Conservation (phyloP, 2,329 filamentous ascomycete species). For the Fusarium palustre region DNA sequence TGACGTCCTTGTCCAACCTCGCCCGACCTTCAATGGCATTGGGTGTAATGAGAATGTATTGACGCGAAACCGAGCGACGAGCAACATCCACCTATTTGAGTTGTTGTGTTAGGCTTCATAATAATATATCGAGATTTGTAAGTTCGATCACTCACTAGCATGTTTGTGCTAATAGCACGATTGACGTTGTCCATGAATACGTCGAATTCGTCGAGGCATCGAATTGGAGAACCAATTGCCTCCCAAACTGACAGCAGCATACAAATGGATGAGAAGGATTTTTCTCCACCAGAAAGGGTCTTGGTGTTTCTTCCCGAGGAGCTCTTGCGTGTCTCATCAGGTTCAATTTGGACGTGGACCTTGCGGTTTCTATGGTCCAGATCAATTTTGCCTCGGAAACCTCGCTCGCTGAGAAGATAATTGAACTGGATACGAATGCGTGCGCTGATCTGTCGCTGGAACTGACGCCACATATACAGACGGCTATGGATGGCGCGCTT, state of each 20-base stretch:
- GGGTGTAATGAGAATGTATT: conserved; percentile 97
- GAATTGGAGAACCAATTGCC: conserved; percentile 94
- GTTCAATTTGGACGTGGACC: conserved; percentile 82
- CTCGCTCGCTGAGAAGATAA: conserved; percentile 88
- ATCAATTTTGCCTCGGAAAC: conserved; percentile 84
- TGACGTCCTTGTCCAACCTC: conserved; percentile 75
- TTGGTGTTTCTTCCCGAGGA: conserved; percentile 84
- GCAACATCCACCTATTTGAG: conserved; percentile 78
- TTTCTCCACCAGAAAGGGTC: conserved; percentile 94
- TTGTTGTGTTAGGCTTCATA: conserved; percentile 4
- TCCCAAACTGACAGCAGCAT: conserved; percentile 95
- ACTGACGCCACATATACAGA: conserved; percentile 79
- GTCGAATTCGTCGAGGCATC: conserved; percentile 97
- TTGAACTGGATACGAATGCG: conserved; percentile 87
- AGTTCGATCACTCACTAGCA: conserved; percentile 76
- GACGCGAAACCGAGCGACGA: conserved; percentile 85
- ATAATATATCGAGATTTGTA: not conserved
- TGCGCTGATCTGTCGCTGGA: conserved; percentile 87
- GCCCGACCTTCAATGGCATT: conserved; percentile 78
- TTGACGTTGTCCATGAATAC: conserved; percentile 99
- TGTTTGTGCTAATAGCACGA: conserved; percentile 88
- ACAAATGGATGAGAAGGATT: conserved; percentile 97
- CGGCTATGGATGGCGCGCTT: conserved; percentile 75
- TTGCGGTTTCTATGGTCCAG: conserved; percentile 80
- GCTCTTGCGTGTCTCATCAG: conserved; percentile 75